These are phyloP conservation scores for Umbelopsis sp. DNA, from an alignment of 371 early-diverging fungal species.

Conservation along the genomic window DNA sequence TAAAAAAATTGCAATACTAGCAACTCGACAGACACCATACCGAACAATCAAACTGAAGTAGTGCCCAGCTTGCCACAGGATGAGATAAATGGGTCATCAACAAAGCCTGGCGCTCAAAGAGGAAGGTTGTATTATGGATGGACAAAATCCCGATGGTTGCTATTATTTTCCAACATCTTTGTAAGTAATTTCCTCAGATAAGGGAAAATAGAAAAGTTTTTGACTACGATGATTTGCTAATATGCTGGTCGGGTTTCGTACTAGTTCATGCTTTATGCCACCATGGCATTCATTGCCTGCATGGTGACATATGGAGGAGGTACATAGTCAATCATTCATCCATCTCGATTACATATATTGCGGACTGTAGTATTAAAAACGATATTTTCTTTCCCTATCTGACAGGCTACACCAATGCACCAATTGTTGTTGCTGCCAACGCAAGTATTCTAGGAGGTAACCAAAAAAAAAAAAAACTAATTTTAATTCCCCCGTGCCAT, in stretches of 20 bases:
- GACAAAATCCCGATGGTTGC: slow-evolving; percentile 30
- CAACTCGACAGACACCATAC: background rate
- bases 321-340: background rate
- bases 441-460: slow-evolving; percentile 1
- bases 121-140: slow-evolving; percentile 22
- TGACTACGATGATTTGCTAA: background rate
- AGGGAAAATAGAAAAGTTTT: no score
- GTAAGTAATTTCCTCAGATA: slow-evolving; percentile 17
- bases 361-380: no score
- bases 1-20: background rate
- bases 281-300: background rate
- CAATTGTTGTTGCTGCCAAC: background rate
- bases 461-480: background rate
- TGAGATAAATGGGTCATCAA: background rate
- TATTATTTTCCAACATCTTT: slow-evolving; percentile 22
- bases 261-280: background rate
- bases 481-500: no score
- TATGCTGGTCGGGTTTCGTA: background rate
- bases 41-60: background rate
- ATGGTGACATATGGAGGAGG: background rate
- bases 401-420: background rate
- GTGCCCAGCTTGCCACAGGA: background rate
- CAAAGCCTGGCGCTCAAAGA: slow-evolving; percentile 18
- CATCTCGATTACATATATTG: no score
- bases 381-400: background rate